Percentiles rank a stretch among this genome's conserved stretches.
These are phyloP conservation scores for Exophiala mesophila DNA, from an alignment of 2,329 filamentous ascomycete genomes.

Conservation along the genomic window DNA sequence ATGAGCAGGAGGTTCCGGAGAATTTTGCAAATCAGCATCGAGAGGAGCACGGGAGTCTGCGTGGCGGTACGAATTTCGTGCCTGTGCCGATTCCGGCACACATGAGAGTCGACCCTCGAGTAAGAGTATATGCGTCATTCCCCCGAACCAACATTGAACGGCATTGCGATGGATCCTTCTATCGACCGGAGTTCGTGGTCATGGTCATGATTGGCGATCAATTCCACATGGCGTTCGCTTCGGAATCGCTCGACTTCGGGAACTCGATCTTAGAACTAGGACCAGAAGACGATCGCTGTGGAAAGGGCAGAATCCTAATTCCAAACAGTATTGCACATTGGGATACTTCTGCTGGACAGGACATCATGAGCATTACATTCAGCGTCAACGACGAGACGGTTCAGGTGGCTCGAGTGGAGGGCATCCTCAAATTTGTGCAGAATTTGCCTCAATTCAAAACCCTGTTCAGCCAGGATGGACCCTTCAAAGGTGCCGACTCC, in stretches of 20 bases:
- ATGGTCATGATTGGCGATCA: slow-evolving; percentile 19
- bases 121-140: slow-evolving; percentile 22
- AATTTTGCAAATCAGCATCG: slow-evolving; percentile 16
- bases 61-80: slow-evolving; percentile 26
- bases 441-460: slow-evolving; percentile 19
- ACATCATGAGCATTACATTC: slow-evolving; percentile 27
- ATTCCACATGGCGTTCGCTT: slow-evolving; percentile 26
- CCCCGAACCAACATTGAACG: slow-evolving; percentile 23
- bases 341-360: slow-evolving; percentile 20
- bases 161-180: slow-evolving; percentile 17
- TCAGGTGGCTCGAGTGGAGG: slow-evolving; percentile 22
- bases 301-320: slow-evolving; percentile 24
- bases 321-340: slow-evolving; percentile 27
- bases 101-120: slow-evolving; percentile 16
- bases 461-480: slow-evolving; percentile 16
- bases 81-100: slow-evolving; percentile 17
- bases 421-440: slow-evolving; percentile 15
- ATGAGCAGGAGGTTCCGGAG: slow-evolving; percentile 18
- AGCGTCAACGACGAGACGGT: slow-evolving; percentile 25
- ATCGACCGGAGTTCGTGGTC: slow-evolving; percentile 25
- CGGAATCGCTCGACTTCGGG: slow-evolving; percentile 24
- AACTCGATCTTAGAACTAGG: slow-evolving; percentile 20
- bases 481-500: slow-evolving; percentile 12
- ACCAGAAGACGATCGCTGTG: slow-evolving; percentile 21
- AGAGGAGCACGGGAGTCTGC: slow-evolving; percentile 20